phyloP scores from a whole-genome alignment of 345 rosid species.

The Cochlearia excelsa region DNA sequence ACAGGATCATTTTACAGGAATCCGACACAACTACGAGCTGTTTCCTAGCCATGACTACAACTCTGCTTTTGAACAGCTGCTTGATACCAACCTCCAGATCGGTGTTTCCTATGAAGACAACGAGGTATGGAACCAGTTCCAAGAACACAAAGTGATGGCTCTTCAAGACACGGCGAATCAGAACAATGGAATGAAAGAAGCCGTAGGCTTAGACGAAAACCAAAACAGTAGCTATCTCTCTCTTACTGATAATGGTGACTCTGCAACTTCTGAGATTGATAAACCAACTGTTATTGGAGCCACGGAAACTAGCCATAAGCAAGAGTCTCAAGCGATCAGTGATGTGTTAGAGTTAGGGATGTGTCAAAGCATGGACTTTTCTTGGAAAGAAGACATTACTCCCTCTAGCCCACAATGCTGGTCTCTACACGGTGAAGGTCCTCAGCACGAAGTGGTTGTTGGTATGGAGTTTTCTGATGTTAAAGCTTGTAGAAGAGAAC shows the following conservation, averaged over 20 bases:
- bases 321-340: constrained; percentile 25
- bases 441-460: constrained; percentile 53
- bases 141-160: constrained; percentile 19
- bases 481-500: constrained; percentile 81
- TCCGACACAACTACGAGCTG: constrained; percentile 23
- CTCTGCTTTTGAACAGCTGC: constrained; percentile 28
- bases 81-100: constrained; percentile 31
- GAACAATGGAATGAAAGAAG: constrained; percentile 12
- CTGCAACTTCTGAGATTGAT: constrained; percentile 20
- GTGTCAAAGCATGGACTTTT: not conserved
- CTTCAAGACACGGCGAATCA: constrained; percentile 18
- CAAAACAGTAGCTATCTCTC: constrained; percentile 13
- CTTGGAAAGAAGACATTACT: constrained; percentile 36
- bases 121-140: constrained; percentile 18
- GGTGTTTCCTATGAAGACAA: constrained; percentile 21
- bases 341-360: not conserved
- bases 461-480: constrained; percentile 89
- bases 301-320: constrained; percentile 2
- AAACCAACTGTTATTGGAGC: not conserved
- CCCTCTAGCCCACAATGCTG: constrained; percentile 47
- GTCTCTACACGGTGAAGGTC: constrained; percentile 20
- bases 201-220: constrained; percentile 26
- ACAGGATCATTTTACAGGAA: constrained; percentile 31
- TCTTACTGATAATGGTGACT: constrained; percentile 18
- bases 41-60: constrained; percentile 27